Conservation (phyloP, 495 filamentous ascomycete species). For the Beverwykella pulmonaria region DNA sequence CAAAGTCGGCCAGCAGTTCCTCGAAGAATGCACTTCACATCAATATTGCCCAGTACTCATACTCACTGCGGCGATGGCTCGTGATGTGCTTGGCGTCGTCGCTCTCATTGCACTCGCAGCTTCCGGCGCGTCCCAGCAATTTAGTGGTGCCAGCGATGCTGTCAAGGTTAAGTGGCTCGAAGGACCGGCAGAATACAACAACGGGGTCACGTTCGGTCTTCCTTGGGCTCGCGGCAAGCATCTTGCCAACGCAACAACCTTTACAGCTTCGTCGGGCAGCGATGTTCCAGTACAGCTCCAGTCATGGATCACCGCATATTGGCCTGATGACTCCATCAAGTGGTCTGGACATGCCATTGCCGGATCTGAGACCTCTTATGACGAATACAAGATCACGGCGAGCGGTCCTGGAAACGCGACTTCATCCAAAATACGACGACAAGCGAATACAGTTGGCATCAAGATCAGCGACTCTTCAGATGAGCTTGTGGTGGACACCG, state of each 20-base stretch:
- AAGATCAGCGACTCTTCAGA: not conserved
- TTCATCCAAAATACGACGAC: not conserved
- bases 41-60: not conserved
- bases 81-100: not conserved
- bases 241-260: conserved; percentile 19
- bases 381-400: conserved; percentile 17
- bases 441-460: not conserved
- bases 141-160: not conserved
- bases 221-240: conserved; percentile 17
- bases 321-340: conserved; percentile 17
- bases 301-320: conserved; percentile 23
- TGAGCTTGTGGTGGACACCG: conserved; percentile 4
- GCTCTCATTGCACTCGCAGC: not conserved
- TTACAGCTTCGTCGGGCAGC: not conserved
- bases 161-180: conserved; percentile 19
- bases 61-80: not conserved
- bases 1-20: not conserved
- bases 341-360: conserved; percentile 19
- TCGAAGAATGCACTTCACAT: not conserved
- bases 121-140: not conserved
- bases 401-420: conserved; percentile 1
- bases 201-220: conserved; percentile 13
- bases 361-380: not conserved
- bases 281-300: conserved; percentile 8
- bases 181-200: not conserved